Conservation (phyloP, 768 basidiomycete species). For the Pulveroboletus sp. region DNA sequence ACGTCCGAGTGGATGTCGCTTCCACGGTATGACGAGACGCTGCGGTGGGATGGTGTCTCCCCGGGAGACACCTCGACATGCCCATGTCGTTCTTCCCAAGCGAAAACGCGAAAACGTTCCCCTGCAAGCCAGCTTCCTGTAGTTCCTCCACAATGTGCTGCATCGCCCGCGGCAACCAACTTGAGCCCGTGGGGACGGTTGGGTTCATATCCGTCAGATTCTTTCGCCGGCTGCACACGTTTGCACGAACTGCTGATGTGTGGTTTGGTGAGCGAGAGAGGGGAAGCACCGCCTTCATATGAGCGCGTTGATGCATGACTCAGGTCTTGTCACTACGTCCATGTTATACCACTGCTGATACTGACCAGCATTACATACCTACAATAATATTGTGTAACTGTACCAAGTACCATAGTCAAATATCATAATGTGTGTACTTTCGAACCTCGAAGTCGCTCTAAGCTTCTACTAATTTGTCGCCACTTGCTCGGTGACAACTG, state of each 20-base stretch:
- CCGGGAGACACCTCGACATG: constrained; percentile 28
- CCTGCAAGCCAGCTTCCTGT: background rate
- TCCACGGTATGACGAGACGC: constrained; percentile 59
- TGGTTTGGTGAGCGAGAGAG: constrained; percentile 75
- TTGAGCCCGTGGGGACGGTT: constrained; percentile 26
- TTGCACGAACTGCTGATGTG: constrained; percentile 78
- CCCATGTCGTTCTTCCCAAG: constrained; percentile 38
- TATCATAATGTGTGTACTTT: too few relatives aligned
- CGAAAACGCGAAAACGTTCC: constrained; percentile 1
- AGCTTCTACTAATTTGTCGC: too few relatives aligned
- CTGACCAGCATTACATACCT: background rate
- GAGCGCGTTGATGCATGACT: background rate
- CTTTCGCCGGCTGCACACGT: constrained; percentile 39
- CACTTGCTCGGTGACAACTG: too few relatives aligned
- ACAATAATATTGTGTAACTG: too few relatives aligned
- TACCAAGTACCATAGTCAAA: too few relatives aligned
- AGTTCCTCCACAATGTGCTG: constrained; percentile 23
- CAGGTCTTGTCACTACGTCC: background rate
- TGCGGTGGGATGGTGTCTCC: constrained; percentile 3
- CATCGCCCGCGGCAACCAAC: constrained; percentile 29
- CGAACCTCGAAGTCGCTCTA: too few relatives aligned
- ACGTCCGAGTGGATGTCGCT: constrained; percentile 76
- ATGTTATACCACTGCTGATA: background rate
- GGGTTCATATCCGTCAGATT: constrained; percentile 21
- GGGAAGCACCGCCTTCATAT: constrained; percentile 73